Base-by-base conservation (phyloP, 805 yeast species). In the Saccharomycopsis selenospora region DNA sequence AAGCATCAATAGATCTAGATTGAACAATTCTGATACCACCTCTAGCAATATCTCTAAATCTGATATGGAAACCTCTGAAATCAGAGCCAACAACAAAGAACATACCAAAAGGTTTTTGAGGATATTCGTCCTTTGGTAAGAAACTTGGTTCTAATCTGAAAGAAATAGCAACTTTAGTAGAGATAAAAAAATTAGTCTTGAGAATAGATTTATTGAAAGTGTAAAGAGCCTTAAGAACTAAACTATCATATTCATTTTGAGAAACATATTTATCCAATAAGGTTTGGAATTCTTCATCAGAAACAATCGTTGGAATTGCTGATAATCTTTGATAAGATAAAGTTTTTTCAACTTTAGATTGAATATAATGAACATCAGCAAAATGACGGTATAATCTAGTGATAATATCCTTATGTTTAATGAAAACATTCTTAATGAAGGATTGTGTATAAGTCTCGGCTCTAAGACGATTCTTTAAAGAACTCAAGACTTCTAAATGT, bases 21-120 rank as follows among this genome's bases (percentile, higher is more conserved):
- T 82, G 82, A 58, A 91, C 98, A 61, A 91, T 85, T 67, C 99
- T 80, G 59, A 91, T 93, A 65, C 99, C 99, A 66, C 99, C 99
- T 66, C 99, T 80, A 18, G 99, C 95, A 62, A 91, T 89, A 66
- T 91, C 98, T 65, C 96, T 80, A 71, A 91, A 91, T 66, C 99
- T 78, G 54, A 93, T 83, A 64, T 91, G 99, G 84, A 91, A 93
- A 23, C 97, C 99, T 66, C 96, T 79, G 69, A 91, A 91, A 62
- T 93, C 96, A 55, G 89, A 85, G 54, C 99, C 99, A 55, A 93
- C 96, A 51, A 90, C 85, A 57, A 91, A 81, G 70, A 91, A 91
- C 83, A 91, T 85, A 56, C 98, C 99, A 62, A 72, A 93, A 48
- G 96, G 95, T 41, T 83, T 84, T 57, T 87, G 91, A 36, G 97